Base-by-base conservation (phyloP, 2,329 filamentous ascomycete species). In the Pleomassaria siparia region DNA sequence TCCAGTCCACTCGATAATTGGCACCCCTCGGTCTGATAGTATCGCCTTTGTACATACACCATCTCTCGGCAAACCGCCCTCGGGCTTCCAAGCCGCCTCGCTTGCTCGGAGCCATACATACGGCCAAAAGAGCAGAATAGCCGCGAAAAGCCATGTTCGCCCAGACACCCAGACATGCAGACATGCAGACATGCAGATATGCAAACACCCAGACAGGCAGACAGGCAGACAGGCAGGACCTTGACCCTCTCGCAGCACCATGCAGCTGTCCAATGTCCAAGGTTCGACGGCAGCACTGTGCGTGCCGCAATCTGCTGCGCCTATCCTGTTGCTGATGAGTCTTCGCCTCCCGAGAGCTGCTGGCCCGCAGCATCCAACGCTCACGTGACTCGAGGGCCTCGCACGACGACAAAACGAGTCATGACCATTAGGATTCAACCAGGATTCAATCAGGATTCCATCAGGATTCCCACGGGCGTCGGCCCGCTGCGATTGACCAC, bases 401-500 rank as follows among this genome's bases (percentile, higher is more conserved):
- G n/a, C n/a, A n/a, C n/a, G n/a, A n/a, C n/a, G n/a, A n/a, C n/a
- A n/a, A n/a, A n/a, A n/a, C n/a, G n/a, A n/a, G n/a, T n/a, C n/a
- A n/a, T n/a, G n/a, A n/a, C n/a, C n/a, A n/a, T n/a, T n/a, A n/a
- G n/a, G n/a, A n/a, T n/a, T n/a, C n/a, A n/a, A n/a, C n/a, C n/a
- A n/a, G 25, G 13, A 9, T 26, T 18, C 37, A n/a, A 18, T 3
- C 35, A 40, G 24, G 21, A 28, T 15, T 18, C 20, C 15, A 22
- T 26, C 20, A 41, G 24, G 22, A 28, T 22, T 18, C 7, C 8
- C 43, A 52, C 54, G 56, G 58, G 55, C 47, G 41, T 47, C 63
- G 64, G 64, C 42, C 64, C 63, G 64, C 60, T 57, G 56, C 59
- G 50, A 37, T 37, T 10, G 35, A 37, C 20, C 18, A 54, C 37